Percentiles rank a stretch among this genome's conserved stretches.
phyloP scores from a whole-genome alignment of 2,329 filamentous ascomycete genomes.

The Trichophaea hybrida region DNA sequence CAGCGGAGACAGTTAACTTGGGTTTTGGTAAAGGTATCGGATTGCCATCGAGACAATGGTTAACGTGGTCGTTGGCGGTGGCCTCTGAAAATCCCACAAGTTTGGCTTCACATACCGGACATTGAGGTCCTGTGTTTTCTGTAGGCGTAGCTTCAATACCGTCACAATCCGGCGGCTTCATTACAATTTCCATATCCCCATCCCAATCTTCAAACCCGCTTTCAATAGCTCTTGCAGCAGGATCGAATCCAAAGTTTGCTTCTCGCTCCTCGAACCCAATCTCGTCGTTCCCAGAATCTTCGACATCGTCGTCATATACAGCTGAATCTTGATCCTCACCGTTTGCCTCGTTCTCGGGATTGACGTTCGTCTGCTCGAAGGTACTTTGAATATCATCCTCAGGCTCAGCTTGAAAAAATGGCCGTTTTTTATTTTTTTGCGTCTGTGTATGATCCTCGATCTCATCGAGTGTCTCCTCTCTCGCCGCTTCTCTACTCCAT shows the following conservation, averaged over 20 bases:
- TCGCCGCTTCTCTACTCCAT: background rate
- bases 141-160: constrained; percentile 14
- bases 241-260: constrained; percentile 34
- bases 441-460: constrained; percentile 14
- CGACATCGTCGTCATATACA: constrained; percentile 37
- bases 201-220: constrained; percentile 26
- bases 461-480: constrained; percentile 10
- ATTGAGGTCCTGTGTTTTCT: constrained; percentile 34
- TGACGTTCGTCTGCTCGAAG: background rate
- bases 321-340: constrained; percentile 27
- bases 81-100: constrained; percentile 47
- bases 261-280: constrained; percentile 52
- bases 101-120: constrained; percentile 60
- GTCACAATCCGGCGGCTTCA: constrained; percentile 29
- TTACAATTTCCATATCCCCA: constrained; percentile 27
- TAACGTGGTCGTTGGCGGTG: constrained; percentile 72
- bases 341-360: constrained; percentile 2
- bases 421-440: background rate
- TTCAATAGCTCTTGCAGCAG: constrained; percentile 33
- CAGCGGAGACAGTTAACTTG: constrained; percentile 19
- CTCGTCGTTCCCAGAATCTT: constrained; percentile 40
- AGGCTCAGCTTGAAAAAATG: background rate
- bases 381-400: background rate
- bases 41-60: constrained; percentile 78
- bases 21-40: constrained; percentile 42